Conservation (phyloP, 768 basidiomycete species). For the Russula foetens region DNA sequence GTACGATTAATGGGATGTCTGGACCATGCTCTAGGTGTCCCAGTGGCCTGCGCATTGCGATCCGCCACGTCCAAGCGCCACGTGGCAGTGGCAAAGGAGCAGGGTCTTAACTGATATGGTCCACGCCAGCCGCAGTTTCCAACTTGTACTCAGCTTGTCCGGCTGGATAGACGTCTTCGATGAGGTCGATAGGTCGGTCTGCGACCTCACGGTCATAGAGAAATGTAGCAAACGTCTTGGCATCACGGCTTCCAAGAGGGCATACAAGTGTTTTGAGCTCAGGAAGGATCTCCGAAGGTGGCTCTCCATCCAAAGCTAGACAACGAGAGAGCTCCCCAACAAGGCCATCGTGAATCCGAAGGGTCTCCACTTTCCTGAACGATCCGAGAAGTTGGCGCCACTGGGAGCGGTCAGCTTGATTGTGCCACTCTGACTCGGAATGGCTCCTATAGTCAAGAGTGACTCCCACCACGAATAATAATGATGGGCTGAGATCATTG, state of each 20-base stretch:
- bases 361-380: not conserved
- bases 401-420: not conserved
- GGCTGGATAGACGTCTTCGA: not conserved
- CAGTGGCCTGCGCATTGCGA: no score
- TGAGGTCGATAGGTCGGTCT: not conserved
- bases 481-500: not conserved
- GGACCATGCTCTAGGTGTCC: no score
- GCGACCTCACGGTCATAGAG: constrained; percentile 17
- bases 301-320: not conserved
- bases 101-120: not conserved
- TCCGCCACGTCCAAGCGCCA: no score
- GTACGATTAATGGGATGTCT: no score
- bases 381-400: not conserved
- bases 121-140: not conserved
- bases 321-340: not conserved
- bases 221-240: not conserved
- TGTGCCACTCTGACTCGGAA: not conserved
- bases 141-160: not conserved
- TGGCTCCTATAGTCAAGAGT: not conserved
- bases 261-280: not conserved
- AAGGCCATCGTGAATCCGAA: not conserved
- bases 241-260: not conserved
- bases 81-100: not conserved
- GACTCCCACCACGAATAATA: not conserved
- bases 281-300: not conserved